Conservation (phyloP, 2,329 filamentous ascomycete species). For the Neonectria hederae region DNA sequence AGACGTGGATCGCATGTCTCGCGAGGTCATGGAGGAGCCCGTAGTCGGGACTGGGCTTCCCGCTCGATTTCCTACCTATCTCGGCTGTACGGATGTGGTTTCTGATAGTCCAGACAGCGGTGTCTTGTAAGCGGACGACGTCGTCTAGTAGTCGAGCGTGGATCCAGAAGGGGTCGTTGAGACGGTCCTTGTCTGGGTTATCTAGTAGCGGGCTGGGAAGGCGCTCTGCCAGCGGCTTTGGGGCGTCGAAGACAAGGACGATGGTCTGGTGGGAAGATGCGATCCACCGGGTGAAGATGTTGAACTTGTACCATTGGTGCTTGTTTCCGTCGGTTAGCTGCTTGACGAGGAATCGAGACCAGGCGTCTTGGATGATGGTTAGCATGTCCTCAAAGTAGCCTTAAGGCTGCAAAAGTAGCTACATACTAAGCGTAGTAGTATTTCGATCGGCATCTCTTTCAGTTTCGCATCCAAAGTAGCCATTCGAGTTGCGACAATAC, state of each 20-base stretch:
- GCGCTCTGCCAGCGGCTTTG: not conserved
- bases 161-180: constrained; percentile 2
- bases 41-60: constrained; percentile 47
- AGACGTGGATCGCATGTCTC: constrained; percentile 56
- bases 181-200: not conserved
- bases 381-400: not conserved
- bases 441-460: not conserved
- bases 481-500: constrained; percentile 6
- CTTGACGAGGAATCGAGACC: constrained; percentile 22
- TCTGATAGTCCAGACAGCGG: constrained; percentile 48
- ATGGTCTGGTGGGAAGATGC: constrained; percentile 1
- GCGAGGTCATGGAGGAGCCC: constrained; percentile 52
- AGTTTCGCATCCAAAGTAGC: constrained; percentile 16
- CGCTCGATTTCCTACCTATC: constrained; percentile 19
- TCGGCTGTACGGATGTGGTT: constrained; percentile 49
- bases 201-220: not conserved
- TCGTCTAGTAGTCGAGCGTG: not conserved
- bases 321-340: constrained; percentile 37
- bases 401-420: constrained; percentile 23
- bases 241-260: not conserved
- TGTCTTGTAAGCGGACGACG: constrained; percentile 2
- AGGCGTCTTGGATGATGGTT: not conserved
- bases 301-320: constrained; percentile 10
- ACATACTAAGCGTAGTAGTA: not conserved
- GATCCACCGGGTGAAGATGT: constrained; percentile 10